phyloP scores from a whole-genome alignment of 768 basidiomycete species.

The Dictyophora rubrovolvata region DNA sequence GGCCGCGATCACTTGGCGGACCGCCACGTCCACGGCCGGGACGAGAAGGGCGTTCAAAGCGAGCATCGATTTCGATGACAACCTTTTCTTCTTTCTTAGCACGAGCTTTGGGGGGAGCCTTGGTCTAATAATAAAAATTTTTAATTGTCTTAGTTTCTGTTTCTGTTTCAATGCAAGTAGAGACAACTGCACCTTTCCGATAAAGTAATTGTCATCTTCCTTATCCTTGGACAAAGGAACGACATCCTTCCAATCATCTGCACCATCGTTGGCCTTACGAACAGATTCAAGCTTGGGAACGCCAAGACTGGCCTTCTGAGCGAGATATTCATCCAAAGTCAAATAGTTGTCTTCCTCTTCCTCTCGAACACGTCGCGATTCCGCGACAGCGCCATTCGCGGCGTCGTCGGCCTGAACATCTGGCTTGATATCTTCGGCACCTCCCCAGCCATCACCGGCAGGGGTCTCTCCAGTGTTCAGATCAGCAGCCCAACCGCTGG shows the following conservation, averaged over 20 bases:
- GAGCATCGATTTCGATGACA: conserved; percentile 85
- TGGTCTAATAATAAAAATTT: conserved; percentile 35
- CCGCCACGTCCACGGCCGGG: conserved; percentile 41
- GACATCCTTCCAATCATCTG: conserved; percentile 65
- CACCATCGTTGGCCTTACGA: conserved; percentile 75
- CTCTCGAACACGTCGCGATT: conserved; percentile 38
- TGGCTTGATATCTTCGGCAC: conserved; percentile 15
- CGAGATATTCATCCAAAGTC: conserved; percentile 87
- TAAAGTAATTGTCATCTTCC: conserved; percentile 69
- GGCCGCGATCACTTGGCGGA: conserved; percentile 35
- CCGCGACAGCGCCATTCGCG: conserved; percentile 20
- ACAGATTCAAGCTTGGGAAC: conserved; percentile 72
- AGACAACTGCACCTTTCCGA: conserved; percentile 61
- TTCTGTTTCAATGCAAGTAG: conserved; percentile 1
- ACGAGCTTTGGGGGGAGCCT: conserved; percentile 52
- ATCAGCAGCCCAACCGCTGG: conserved; percentile 10
- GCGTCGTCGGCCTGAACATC: conserved; percentile 16
- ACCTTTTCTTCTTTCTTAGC: conserved; percentile 84
- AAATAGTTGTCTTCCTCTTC: conserved; percentile 92
- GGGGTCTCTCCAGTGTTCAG: conserved; percentile 9
- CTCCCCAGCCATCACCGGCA: conserved; percentile 22
- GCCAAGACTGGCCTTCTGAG: conserved; percentile 60
- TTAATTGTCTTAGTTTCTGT: too few relatives aligned
- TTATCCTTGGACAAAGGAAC: conserved; percentile 51
- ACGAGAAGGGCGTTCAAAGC: conserved; percentile 74